These are phyloP conservation scores for Fonsecaea pedrosoi DNA, from an alignment of 2,329 filamentous ascomycete genomes.

Conservation along the genomic window DNA sequence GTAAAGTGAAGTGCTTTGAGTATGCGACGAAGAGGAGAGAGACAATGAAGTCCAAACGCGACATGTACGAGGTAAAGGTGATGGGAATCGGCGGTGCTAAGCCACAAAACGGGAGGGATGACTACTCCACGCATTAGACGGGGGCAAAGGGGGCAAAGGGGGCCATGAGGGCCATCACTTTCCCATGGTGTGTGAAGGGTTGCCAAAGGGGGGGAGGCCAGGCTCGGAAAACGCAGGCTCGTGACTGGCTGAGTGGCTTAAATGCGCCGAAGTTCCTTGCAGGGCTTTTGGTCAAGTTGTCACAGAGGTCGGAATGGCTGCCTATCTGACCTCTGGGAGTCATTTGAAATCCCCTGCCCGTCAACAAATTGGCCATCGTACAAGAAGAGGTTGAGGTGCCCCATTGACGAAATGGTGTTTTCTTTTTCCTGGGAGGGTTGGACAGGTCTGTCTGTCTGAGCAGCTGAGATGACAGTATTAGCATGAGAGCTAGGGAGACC, in stretches of 20 bases:
- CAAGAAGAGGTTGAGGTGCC: neutral
- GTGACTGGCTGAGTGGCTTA: slow-evolving; percentile 11
- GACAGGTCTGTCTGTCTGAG: neutral
- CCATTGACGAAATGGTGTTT: neutral
- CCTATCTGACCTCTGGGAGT: slow-evolving; percentile 1
- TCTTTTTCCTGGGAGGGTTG: neutral
- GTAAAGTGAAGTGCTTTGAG: slow-evolving; percentile 11
- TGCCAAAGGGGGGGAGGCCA: slow-evolving; percentile 1
- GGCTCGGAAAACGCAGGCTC: slow-evolving; percentile 5
- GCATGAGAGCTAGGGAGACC: neutral
- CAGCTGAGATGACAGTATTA: neutral
- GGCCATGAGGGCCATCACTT: slow-evolving; percentile 1
- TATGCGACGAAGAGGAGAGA: slow-evolving; percentile 11
- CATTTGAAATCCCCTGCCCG: neutral
- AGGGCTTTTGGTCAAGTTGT: slow-evolving; percentile 14
- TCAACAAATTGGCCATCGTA: neutral
- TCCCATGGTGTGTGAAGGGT: neutral
- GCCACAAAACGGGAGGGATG: slow-evolving; percentile 19
- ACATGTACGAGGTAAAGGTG: slow-evolving; percentile 1
- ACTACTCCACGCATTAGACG: slow-evolving; percentile 14
- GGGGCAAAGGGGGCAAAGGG: neutral
- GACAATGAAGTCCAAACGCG: neutral
- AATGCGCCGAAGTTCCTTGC: slow-evolving; percentile 13
- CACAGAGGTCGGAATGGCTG: neutral
- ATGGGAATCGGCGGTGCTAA: slow-evolving; percentile 17